These are phyloP conservation scores for Niebla homalea DNA, from an alignment of 495 filamentous ascomycete species.

Conservation along the genomic window DNA sequence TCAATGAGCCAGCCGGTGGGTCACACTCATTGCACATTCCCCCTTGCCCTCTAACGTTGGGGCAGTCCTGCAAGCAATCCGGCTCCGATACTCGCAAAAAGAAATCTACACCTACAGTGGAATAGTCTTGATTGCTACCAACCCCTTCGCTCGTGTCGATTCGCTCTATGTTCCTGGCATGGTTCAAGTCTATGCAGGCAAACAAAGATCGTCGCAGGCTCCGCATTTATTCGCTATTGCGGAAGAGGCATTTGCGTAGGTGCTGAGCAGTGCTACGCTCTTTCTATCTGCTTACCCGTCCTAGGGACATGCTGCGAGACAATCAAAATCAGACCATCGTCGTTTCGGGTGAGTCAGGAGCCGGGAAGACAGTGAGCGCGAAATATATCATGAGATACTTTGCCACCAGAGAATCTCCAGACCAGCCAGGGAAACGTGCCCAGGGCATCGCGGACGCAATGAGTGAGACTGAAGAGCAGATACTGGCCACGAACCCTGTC, in stretches of 20 bases:
- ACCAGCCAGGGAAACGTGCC: conserved; percentile 64
- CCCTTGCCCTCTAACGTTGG: conserved; percentile 23
- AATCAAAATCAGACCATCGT: conserved; percentile 95
- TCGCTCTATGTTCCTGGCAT: conserved; percentile 98
- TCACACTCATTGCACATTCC: neutral
- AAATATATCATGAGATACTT: conserved; percentile 99
- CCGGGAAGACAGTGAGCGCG: conserved; percentile 96
- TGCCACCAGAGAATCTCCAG: conserved; percentile 89
- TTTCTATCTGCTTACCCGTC: neutral
- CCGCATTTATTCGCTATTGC: conserved; percentile 98
- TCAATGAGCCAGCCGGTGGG: conserved; percentile 96
- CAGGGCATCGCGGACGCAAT: conserved; percentile 76
- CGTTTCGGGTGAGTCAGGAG: conserved; percentile 95
- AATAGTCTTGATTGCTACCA: conserved; percentile 96
- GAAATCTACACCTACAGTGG: conserved; percentile 99
- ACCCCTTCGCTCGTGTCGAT: conserved; percentile 95
- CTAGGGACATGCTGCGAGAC: conserved; percentile 92
- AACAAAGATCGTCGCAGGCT: conserved; percentile 88
- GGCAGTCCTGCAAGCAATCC: conserved; percentile 90
- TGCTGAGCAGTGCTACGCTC: conserved; percentile 2
- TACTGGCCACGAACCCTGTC: conserved; percentile 94
- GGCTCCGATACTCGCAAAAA: conserved; percentile 93
- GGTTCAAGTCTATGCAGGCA: conserved; percentile 98
- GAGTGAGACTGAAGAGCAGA: conserved; percentile 97
- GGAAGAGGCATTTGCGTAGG: conserved; percentile 95